Percentiles rank a stretch among this genome's conserved stretches.
phyloP scores from a whole-genome alignment of 371 early-diverging fungal species.

The Basidiobolus meristosporus region DNA sequence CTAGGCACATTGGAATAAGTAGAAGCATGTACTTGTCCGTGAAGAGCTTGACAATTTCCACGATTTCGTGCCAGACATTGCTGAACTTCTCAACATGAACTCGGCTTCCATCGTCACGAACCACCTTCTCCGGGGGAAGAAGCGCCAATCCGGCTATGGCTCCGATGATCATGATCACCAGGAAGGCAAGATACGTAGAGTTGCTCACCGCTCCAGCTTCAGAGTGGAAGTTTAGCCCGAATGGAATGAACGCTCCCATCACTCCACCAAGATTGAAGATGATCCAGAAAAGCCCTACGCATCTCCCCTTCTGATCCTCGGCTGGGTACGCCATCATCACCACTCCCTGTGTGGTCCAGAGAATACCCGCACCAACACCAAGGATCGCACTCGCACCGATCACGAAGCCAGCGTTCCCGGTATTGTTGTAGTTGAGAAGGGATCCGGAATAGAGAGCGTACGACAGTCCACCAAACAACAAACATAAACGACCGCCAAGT shows the following conservation, averaged over 20 bases:
- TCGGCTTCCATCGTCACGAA: constrained; percentile 33
- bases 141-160: constrained; percentile 23
- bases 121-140: constrained; percentile 31
- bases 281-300: constrained; percentile 61
- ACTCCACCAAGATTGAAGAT: constrained; percentile 53
- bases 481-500: constrained; percentile 26
- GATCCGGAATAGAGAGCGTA: constrained; percentile 33
- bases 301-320: constrained; percentile 54
- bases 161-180: constrained; percentile 41
- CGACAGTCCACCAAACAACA: constrained; percentile 26
- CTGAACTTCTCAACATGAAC: constrained; percentile 27
- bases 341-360: constrained; percentile 64
- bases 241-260: constrained; percentile 47
- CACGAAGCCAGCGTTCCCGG: constrained; percentile 18
- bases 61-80: constrained; percentile 24
- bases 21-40: too few species aligned
- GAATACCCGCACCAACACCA: too few species aligned
- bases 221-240: constrained; percentile 35
- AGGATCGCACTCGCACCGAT: constrained; percentile 37
- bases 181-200: constrained; percentile 36
- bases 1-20: too few species aligned
- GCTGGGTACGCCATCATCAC: constrained; percentile 66
- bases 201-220: constrained; percentile 11
- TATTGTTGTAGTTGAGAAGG: constrained; percentile 23
- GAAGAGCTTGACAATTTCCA: constrained; percentile 38